phyloP scores from a whole-genome alignment of 2,329 filamentous ascomycete species.

The Drechslerella dactyloides region DNA sequence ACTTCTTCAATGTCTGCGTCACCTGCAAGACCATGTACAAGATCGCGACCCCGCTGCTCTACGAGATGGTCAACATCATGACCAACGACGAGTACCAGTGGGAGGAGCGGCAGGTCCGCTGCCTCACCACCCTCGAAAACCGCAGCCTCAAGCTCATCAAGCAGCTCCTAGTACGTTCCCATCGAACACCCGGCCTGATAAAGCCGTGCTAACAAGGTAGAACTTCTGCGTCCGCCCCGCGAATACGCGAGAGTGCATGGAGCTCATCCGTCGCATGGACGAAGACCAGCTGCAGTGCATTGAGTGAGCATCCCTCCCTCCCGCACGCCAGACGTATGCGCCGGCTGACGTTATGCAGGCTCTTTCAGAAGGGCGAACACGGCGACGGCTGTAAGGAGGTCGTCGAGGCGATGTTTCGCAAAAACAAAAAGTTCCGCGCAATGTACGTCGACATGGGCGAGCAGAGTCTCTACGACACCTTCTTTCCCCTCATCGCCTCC shows the following conservation, averaged over 20 bases:
- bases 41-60: conserved; percentile 43
- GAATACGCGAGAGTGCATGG: conserved; percentile 44
- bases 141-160: conserved; percentile 27
- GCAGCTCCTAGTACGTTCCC: conserved; percentile 31
- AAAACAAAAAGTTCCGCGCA: conserved; percentile 45
- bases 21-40: conserved; percentile 43
- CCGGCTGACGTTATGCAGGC: conserved; percentile 16
- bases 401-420: conserved; percentile 44
- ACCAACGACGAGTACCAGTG: conserved; percentile 42
- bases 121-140: conserved; percentile 32
- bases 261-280: conserved; percentile 24
- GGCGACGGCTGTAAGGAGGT: conserved; percentile 40
- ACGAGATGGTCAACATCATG: conserved; percentile 49
- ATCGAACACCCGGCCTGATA: background rate
- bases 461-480: conserved; percentile 44
- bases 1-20: conserved; percentile 49
- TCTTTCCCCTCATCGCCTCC: conserved; percentile 40
- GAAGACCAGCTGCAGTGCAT: conserved; percentile 45
- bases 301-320: conserved; percentile 13
- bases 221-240: conserved; percentile 39
- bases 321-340: background rate
- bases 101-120: conserved; percentile 42
- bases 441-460: conserved; percentile 47
- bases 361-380: conserved; percentile 33
- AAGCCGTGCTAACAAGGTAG: background rate